Base-by-base conservation (phyloP, 129 eudicot species). In the Saussurea involucrata region DNA sequence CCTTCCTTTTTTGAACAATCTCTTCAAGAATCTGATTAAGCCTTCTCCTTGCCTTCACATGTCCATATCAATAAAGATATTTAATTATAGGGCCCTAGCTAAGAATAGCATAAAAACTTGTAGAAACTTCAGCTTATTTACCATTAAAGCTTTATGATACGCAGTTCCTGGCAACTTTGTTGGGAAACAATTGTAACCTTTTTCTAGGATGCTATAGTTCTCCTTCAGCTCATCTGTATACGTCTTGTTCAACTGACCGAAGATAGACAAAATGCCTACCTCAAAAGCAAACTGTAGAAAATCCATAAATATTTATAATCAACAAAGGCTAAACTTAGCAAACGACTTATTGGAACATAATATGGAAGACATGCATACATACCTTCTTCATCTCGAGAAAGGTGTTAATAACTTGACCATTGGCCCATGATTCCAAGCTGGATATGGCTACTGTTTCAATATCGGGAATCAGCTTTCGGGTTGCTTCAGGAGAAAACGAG, bases 141-240 rank as follows among this genome's bases (percentile, higher is more conserved):
- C 97, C 88, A 42, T 61, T 63, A 88, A 22, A 49, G 98, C 95
- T 71, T 83, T 90, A 65, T 85, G 88, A 76, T 92, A 90, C 11
- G 93, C 87, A 24, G 90, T 92, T 85, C 96, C 93, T 4, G 98
- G 98, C 13, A 92, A 66, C 22, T 76, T 88, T 81, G 98, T 88
- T 44, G 98, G 94, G 84, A 88, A 92, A 79, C 92, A 85, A 74
- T 92, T 92, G 88, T 92, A 92, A 46, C 98, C 98, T 37, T 86
- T 86, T 18, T 90, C 92, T 32, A 92, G 74, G 36, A 86, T 86
- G 80, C 73, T 73, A 80, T 92, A 92, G 83, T 90, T 88, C 60
- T 86, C 70, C 87, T 82, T 85, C 69, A 92, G 78, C 80, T 83
- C 76, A 27, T 84, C 76, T 61, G 63, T 83, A 28, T 78, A 66